Base-by-base conservation (phyloP, 2,329 filamentous ascomycete genomes). In the Fusarium mundagurra region DNA sequence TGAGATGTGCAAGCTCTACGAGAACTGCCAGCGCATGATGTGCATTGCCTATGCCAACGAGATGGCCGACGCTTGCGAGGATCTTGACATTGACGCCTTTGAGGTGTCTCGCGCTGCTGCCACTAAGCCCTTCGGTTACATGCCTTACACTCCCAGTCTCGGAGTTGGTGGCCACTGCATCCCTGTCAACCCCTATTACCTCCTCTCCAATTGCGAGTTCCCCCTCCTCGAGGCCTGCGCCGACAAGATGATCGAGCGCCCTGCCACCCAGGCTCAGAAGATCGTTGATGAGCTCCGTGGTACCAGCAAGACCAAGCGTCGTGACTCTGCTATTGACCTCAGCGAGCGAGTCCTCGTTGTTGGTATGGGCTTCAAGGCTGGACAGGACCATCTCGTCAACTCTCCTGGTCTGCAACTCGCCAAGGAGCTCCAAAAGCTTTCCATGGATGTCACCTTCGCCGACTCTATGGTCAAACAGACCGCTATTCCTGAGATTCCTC, bases 161-260 rank as follows among this genome's bases (percentile, higher is more conserved):
- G 87, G 87, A 4, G 87, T 89, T 9, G 87, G 87, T 7, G 87
- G 88, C 0, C 87, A 89, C 77, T 89, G 88, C 69, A 89, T 89
- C 64, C 87, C 87, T 0, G 84, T 89, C 58, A 89, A 89, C 71
- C 87, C 87, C 0, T 84, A 84, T 75, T 89, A 89, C 71, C 82
- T 89, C 16, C 79, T 88, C 8, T 83, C 83, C 16, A 87, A 84
- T 75, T 84, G 81, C 75, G 73, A 81, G 5, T 84, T 88, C 44
- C 87, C 87, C 0, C 78, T 89, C 0, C 81, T 88, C 6, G 73
- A 84, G 57, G 79, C 81, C 6, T 86, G 85, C 1, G 83, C 84
- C 1, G 82, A 84, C 31, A 81, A 74, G 39, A 87, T 86, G 84
- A 81, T 81, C 63, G 76, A 78, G 13, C 80, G 86, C 5, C 86